Conservation (phyloP, 83 land plant genomes). For the Thuja plicata region DNA sequence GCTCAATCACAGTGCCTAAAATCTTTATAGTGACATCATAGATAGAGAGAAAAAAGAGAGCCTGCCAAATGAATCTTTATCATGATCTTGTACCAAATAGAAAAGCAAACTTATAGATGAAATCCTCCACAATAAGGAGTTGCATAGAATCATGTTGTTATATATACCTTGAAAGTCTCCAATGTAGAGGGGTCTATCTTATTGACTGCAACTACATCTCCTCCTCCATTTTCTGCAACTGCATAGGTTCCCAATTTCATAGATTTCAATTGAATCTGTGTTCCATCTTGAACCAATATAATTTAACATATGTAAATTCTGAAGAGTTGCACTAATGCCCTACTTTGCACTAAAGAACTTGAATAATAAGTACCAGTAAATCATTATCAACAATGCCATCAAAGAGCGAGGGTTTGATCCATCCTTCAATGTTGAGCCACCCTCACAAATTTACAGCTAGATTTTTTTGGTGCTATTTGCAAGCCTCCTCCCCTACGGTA, state of each 20-base stretch:
- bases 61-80: too few species aligned
- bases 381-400: conserved; percentile 59
- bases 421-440: conserved; percentile 67
- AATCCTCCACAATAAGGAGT: neutral
- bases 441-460: conserved; percentile 59
- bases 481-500: neutral
- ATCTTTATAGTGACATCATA: too few species aligned
- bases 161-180: conserved; percentile 69
- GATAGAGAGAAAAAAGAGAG: too few species aligned
- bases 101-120: neutral
- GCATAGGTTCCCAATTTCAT: conserved; percentile 46
- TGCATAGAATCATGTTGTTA: neutral
- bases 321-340: neutral
- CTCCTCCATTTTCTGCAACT: conserved; percentile 74
- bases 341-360: neutral
- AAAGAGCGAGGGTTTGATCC: conserved; percentile 62
- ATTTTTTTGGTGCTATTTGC: neutral
- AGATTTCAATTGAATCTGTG: conserved; percentile 58
- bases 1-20: too few species aligned
- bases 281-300: conserved; percentile 54
- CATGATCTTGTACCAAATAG: neutral
- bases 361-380: conserved; percentile 33
- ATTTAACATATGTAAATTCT: neutral
- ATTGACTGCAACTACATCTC: conserved; percentile 56
- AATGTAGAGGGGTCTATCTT: conserved; percentile 52